Percentiles rank a stretch among this genome's conserved stretches.
These are phyloP conservation scores for Globisporangium acanthophoron DNA, from an alignment of 352 stramenopile species.

Conservation along the genomic window DNA sequence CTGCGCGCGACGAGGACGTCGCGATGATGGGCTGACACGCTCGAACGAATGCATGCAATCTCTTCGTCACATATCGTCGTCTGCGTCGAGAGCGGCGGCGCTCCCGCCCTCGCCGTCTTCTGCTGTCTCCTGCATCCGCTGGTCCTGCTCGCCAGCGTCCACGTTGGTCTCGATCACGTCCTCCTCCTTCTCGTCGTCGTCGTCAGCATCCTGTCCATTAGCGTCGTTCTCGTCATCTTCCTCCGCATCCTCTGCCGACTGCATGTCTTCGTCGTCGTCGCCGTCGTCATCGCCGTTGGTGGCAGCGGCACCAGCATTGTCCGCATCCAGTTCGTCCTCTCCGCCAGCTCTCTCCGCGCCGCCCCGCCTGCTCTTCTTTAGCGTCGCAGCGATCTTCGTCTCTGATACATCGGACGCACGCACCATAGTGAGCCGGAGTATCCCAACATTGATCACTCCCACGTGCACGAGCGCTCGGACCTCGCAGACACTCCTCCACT, in stretches of 20 bases:
- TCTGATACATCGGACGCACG: conserved; percentile 19
- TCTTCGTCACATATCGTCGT: not conserved
- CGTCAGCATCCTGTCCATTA: conserved; percentile 2
- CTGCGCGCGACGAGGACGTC: conserved; percentile 17
- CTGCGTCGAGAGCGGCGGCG: not conserved
- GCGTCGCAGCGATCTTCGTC: conserved; percentile 31
- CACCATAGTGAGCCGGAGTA: not conserved
- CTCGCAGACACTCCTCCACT: conserved; percentile 63
- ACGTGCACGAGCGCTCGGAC: conserved; percentile 18
- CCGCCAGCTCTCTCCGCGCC: conserved; percentile 11
- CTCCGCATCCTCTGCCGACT: conserved; percentile 24
- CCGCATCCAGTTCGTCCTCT: not conserved
- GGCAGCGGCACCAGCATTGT: not conserved
- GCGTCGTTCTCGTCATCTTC: conserved; percentile 5
- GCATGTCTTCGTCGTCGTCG: conserved; percentile 39
- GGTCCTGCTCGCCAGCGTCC: not conserved
- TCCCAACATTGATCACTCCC: too few species aligned
- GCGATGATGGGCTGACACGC: conserved; percentile 35
- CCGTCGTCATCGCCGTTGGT: conserved; percentile 17
- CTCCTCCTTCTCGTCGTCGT: not conserved
- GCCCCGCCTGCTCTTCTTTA: conserved; percentile 31
- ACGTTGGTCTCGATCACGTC: not conserved
- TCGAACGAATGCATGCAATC: not conserved
- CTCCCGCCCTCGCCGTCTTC: not conserved
- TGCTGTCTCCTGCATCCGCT: not conserved